These are phyloP conservation scores for Beauveria medogensis DNA, from an alignment of 2,329 filamentous ascomycete genomes.

Conservation along the genomic window DNA sequence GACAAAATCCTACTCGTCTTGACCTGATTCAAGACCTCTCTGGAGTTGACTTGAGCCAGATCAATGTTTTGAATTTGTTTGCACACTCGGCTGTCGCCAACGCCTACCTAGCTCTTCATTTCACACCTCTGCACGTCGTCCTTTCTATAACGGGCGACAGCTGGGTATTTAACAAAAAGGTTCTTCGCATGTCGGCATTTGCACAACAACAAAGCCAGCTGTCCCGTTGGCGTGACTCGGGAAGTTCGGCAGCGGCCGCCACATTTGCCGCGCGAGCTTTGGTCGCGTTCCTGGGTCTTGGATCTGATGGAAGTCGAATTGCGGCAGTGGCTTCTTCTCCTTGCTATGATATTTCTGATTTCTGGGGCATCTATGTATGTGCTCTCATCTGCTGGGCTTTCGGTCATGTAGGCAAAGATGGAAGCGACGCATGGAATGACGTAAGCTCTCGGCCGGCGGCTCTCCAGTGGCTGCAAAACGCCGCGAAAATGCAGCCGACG, in stretches of 20 bases:
- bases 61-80: conserved; percentile 34
- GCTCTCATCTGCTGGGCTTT: conserved; percentile 54
- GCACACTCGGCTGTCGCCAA: conserved; percentile 36
- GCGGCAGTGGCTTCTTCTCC: conserved; percentile 13
- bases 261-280: conserved; percentile 45
- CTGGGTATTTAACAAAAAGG: conserved; percentile 50
- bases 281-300: conserved; percentile 32
- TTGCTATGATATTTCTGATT: conserved; percentile 37
- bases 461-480: conserved; percentile 30
- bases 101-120: conserved; percentile 48
- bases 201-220: conserved; percentile 39
- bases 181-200: conserved; percentile 36
- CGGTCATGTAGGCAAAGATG: conserved; percentile 25
- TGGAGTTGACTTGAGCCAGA: conserved; percentile 17
- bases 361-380: conserved; percentile 50
- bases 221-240: conserved; percentile 36
- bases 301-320: background rate
- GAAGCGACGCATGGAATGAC: conserved; percentile 13
- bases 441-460: conserved; percentile 21
- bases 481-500: conserved; percentile 32
- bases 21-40: conserved; percentile 19
- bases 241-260: conserved; percentile 36
- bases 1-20: conserved; percentile 21
- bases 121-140: conserved; percentile 50
- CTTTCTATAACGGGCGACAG: conserved; percentile 51